Evolutionary conservation across 768 basidiomycete species (phyloP), one percentile per base, ranked within the genome.

Genomic region (Antrodiella citrinella): DNA sequence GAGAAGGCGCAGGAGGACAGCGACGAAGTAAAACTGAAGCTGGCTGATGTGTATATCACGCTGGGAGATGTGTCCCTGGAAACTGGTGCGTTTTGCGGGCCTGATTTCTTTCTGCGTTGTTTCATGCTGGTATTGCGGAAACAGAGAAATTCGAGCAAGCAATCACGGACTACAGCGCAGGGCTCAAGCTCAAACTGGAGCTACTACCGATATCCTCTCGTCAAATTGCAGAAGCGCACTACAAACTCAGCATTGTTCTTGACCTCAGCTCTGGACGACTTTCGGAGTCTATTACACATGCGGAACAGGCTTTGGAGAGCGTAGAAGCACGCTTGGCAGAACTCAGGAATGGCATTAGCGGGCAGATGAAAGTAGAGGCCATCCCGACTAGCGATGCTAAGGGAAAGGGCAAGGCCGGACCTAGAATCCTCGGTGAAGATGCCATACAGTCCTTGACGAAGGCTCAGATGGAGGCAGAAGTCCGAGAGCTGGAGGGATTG

Each of bases 51-150:
- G 2, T 94, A 87, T 65, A 83, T 94, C 51, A 72, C 87, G 5
- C 75, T 99, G 4, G 96, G 95, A 0, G 96, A 98, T 63, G 89
- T 99, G n/a, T 94, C 91, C 19, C 71, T 95, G 51, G 96, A 99
- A 69, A 95, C 92, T 26, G 95, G 95, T 93, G 50, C 51, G 81
- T 61, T 3, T 43, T 43, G 9, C 19, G 21, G 18, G 19, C 41
- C n/a, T 43, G 19, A 13, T 30, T 25, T 2, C n/a, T 24, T 45
- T 3, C 40, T 39, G 12, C 21, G 44, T 26, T 13, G n/a, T 12
- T n/a, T 45, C n/a, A 45, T 3, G n/a, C 35, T 18, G 24, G 15
- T 7, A 12, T 13, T 45, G n/a, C n/a, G n/a, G n/a, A n/a, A n/a
- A 19, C 67, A 95, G 94, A 97, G 67, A 96, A 96, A 70, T 96